phyloP scores from a whole-genome alignment of 1,139 yeast species.

The Debaryomyces sp. region DNA sequence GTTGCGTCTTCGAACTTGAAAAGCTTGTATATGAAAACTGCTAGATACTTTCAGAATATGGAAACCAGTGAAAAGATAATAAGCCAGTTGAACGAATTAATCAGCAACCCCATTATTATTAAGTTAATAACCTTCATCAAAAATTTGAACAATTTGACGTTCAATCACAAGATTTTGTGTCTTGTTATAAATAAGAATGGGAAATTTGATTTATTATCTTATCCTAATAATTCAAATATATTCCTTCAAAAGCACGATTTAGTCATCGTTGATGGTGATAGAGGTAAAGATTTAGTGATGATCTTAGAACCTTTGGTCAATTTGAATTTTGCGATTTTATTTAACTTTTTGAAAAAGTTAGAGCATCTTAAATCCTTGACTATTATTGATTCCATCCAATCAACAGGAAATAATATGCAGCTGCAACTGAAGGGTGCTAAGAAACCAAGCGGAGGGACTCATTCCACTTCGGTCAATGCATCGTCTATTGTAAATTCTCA shows the following conservation, averaged over 20 bases:
- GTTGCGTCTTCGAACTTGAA: slow-evolving; percentile 56
- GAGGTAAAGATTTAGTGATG: slow-evolving; percentile 56
- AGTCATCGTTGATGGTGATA: slow-evolving; percentile 53
- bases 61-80: slow-evolving; percentile 36
- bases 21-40: slow-evolving; percentile 43
- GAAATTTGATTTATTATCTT: slow-evolving; percentile 52
- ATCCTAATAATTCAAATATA: slow-evolving; percentile 51
- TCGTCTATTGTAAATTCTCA: slow-evolving; percentile 44
- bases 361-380: slow-evolving; percentile 80
- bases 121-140: slow-evolving; percentile 44
- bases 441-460: slow-evolving; percentile 38
- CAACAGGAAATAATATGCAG: slow-evolving; percentile 5
- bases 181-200: slow-evolving; percentile 61
- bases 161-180: slow-evolving; percentile 45
- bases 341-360: slow-evolving; percentile 77
- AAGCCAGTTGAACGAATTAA: slow-evolving; percentile 34
- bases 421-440: slow-evolving; percentile 18
- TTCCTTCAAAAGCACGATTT: slow-evolving; percentile 49
- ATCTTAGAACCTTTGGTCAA: slow-evolving; percentile 47
- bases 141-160: slow-evolving; percentile 46
- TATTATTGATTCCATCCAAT: slow-evolving; percentile 28
- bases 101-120: slow-evolving; percentile 31
- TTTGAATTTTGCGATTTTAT: slow-evolving; percentile 63
- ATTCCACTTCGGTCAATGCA: slow-evolving; percentile 41
- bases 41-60: slow-evolving; percentile 50